Conservation (phyloP, 2,329 filamentous ascomycete species). For the Arachnomyces sp. region DNA sequence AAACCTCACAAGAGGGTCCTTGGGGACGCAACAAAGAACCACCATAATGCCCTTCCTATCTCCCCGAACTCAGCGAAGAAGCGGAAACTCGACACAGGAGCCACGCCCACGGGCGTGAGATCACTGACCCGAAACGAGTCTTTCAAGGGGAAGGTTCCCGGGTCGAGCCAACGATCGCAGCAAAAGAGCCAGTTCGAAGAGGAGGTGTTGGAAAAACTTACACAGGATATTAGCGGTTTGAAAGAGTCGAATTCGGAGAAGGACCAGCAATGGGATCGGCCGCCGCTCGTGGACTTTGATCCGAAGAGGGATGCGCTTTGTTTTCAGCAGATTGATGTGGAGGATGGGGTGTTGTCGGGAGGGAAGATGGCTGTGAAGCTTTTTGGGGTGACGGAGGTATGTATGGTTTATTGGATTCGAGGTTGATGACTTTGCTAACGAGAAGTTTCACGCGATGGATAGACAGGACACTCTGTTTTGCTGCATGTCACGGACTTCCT, state of each 20-base stretch:
- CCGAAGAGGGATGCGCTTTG: constrained; percentile 60
- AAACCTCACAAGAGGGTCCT: constrained; percentile 64
- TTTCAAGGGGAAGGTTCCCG: constrained; percentile 48
- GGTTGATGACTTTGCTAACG: constrained; percentile 9
- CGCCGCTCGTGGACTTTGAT: constrained; percentile 52
- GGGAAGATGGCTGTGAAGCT: constrained; percentile 75
- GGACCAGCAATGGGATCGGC: constrained; percentile 83
- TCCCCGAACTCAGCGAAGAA: constrained; percentile 61
- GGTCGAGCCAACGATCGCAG: constrained; percentile 55
- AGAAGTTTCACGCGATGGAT: constrained; percentile 10
- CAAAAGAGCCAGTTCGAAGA: constrained; percentile 87
- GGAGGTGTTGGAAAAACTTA: constrained; percentile 90
- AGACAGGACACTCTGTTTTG: constrained; percentile 78
- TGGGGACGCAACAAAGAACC: constrained; percentile 57
- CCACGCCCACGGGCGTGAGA: constrained; percentile 47
- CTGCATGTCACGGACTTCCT: constrained; percentile 92
- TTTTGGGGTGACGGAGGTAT: constrained; percentile 80
- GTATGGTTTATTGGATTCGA: constrained; percentile 8
- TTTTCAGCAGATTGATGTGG: constrained; percentile 92
- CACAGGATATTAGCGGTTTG: constrained; percentile 78
- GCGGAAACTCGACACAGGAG: constrained; percentile 60
- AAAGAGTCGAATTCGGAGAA: constrained; percentile 84
- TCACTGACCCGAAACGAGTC: constrained; percentile 53
- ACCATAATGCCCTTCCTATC: constrained; percentile 50
- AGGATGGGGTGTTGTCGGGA: constrained; percentile 75